phyloP scores from a whole-genome alignment of 2,329 filamentous ascomycete species.

The Fusarium anthophilum region DNA sequence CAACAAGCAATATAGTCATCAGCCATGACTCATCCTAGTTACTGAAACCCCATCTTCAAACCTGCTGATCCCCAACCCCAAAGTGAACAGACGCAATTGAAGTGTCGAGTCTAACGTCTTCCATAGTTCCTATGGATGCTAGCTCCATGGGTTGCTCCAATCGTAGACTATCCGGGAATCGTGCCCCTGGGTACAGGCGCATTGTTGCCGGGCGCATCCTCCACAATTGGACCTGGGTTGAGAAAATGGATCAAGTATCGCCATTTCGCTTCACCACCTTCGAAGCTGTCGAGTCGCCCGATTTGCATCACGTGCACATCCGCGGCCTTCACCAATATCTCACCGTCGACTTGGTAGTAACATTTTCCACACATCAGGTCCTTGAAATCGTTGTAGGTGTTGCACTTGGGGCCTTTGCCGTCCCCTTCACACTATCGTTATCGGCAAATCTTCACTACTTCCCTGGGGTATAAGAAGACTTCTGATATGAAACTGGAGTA shows the following conservation, averaged over 20 bases:
- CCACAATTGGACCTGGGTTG: background rate
- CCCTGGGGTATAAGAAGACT: no score
- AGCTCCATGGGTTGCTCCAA: background rate
- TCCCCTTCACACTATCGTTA: background rate
- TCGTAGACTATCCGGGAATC: background rate
- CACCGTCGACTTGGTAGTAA: background rate
- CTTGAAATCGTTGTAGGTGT: background rate
- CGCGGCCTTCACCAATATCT: background rate
- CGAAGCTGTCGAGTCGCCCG: background rate
- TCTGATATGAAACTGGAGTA: no score
- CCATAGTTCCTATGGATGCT: background rate
- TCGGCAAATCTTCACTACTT: background rate
- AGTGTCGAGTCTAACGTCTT: background rate
- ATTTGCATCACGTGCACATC: background rate
- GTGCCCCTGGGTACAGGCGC: background rate
- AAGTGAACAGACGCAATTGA: background rate
- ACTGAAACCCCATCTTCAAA: background rate
- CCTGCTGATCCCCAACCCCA: background rate
- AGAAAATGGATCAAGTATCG: background rate
- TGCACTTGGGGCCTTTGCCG: background rate
- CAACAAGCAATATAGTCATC: background rate
- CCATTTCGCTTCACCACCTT: background rate
- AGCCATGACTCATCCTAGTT: fast-evolving
- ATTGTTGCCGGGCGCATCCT: background rate
- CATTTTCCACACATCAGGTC: background rate